Conservation (phyloP, 176 grass and related monocot genomes). For the Thinopyrum elongatum region DNA sequence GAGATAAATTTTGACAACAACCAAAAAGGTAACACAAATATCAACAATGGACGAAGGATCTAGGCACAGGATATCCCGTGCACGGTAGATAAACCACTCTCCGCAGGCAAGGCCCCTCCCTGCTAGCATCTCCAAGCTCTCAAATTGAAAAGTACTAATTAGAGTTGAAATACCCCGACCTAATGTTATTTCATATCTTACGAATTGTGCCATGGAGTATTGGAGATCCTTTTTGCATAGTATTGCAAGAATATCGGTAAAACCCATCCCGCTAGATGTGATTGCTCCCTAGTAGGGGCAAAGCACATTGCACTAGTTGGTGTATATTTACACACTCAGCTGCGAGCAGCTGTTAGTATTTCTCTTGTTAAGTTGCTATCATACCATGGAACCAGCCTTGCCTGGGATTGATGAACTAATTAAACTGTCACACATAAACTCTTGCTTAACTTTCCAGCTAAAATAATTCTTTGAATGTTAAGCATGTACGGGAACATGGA, state of each 20-base stretch:
- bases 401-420: neutral
- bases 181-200: too few relatives aligned
- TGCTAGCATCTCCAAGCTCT: too few relatives aligned
- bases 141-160: neutral
- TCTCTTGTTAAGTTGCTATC: neutral
- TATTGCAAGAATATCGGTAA: neutral
- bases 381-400: neutral
- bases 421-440: neutral
- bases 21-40: too few relatives aligned
- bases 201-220: neutral
- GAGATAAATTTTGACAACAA: too few relatives aligned
- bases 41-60: too few relatives aligned
- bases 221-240: neutral
- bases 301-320: neutral
- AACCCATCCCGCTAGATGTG: neutral
- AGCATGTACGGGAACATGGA: neutral
- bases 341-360: neutral
- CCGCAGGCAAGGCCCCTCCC: too few relatives aligned
- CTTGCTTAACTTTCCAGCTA: neutral
- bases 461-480: neutral
- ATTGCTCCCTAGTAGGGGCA: neutral
- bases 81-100: too few relatives aligned
- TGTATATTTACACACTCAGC: neutral
- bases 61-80: too few relatives aligned
- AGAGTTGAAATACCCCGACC: neutral